Conservation (phyloP, 176 grass and related monocot genomes). For the Alopecurus myosuroides region DNA sequence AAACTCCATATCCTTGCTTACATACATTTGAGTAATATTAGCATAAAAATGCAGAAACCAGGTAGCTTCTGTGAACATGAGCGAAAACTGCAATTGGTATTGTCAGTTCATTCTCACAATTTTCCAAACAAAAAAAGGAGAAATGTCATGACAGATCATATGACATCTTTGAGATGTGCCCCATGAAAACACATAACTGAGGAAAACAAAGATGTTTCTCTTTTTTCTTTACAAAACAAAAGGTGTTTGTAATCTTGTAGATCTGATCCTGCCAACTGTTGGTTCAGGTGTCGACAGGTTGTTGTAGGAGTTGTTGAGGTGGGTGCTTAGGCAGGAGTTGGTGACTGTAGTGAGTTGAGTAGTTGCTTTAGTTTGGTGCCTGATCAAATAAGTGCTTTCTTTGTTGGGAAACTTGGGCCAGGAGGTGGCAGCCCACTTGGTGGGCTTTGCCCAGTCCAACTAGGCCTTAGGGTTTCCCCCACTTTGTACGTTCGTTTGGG, state of each 20-base stretch:
- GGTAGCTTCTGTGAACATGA: neutral
- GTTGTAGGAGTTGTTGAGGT: constrained; percentile 11
- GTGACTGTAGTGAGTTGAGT: neutral
- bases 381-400: neutral
- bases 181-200: neutral
- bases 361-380: neutral
- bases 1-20: neutral
- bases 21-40: neutral
- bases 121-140: neutral
- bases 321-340: neutral
- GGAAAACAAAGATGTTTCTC: neutral
- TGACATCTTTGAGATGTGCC: neutral
- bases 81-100: neutral
- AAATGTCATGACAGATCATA: neutral
- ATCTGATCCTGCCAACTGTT: neutral
- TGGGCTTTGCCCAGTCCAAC: too few relatives aligned
- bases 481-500: too few relatives aligned
- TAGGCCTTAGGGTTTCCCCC: too few relatives aligned
- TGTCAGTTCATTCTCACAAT: neutral
- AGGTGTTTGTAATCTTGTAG: neutral
- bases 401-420: too few relatives aligned
- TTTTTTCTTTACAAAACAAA: neutral
- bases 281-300: neutral
- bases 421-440: too few relatives aligned
- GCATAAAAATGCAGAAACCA: neutral